phyloP scores from a whole-genome alignment of 192 early-diverging fungal species.

The Rhizoclosmatium globosum region DNA sequence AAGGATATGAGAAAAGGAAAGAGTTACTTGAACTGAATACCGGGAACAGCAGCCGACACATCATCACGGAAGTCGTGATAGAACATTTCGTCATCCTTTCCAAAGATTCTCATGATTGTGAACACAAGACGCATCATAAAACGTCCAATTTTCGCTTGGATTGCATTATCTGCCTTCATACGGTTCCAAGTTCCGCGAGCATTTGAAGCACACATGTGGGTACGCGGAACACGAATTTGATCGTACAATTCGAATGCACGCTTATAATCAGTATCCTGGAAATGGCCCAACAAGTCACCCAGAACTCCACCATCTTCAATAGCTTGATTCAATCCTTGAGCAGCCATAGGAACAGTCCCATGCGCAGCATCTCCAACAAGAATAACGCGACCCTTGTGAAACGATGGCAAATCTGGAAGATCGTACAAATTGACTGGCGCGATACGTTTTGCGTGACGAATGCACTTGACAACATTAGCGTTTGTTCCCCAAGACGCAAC shows the following conservation, averaged over 20 bases:
- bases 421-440: background rate
- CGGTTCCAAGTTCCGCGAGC: background rate
- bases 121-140: slow-evolving; percentile 10
- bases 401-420: slow-evolving; percentile 13
- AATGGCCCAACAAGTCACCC: background rate
- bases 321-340: slow-evolving; percentile 38
- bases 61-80: slow-evolving; percentile 6
- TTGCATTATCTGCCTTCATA: background rate
- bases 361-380: slow-evolving; percentile 35
- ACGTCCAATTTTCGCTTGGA: slow-evolving; percentile 6
- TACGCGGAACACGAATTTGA: background rate
- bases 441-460: background rate
- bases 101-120: background rate
- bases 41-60: background rate
- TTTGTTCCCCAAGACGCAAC: slow-evolving; percentile 4
- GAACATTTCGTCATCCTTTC: background rate
- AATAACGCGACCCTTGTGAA: slow-evolving; percentile 14
- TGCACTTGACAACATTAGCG: background rate
- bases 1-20: no score
- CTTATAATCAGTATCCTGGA: background rate
- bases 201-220: background rate
- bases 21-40: no score
- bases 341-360: slow-evolving; percentile 37
- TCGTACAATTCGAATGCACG: slow-evolving; percentile 9
- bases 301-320: slow-evolving; percentile 42